Evolutionary conservation across 371 early-diverging fungal species (phyloP).

Genomic region (Funneliformis caledonium): DNA sequence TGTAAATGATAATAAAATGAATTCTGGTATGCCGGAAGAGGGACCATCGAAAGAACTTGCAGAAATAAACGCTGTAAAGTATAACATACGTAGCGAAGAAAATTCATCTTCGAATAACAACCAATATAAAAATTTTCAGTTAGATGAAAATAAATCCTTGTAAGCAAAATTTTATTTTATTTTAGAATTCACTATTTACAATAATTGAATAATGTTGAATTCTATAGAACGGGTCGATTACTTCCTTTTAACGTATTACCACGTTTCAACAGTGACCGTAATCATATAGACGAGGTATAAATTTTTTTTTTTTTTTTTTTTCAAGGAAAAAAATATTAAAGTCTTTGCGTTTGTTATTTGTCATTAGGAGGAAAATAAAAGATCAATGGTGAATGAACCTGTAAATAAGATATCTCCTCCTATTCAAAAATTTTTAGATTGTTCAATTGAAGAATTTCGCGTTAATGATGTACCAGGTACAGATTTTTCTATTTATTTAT

Average conservation of each 20-base stretch:
- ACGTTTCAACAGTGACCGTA: background rate
- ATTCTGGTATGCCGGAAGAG: background rate
- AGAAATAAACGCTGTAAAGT: background rate
- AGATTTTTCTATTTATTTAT: background rate
- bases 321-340: background rate
- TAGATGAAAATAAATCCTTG: conserved; percentile 12
- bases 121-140: background rate
- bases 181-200: background rate
- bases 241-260: conserved; percentile 9
- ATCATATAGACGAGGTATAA: background rate
- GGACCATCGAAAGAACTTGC: background rate
- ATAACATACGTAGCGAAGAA: background rate
- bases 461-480: conserved; percentile 31
- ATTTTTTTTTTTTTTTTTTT: background rate
- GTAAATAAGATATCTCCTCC: conserved; percentile 23
- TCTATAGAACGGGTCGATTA: conserved; percentile 1
- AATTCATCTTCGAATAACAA: background rate
- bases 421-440: conserved; percentile 29
- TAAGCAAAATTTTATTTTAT: background rate
- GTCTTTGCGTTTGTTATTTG: too few relatives aligned
- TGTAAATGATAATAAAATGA: background rate
- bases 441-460: conserved; percentile 35
- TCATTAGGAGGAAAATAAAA: background rate
- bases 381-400: background rate
- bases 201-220: background rate